Percentiles rank a stretch among this genome's conserved stretches.
Evolutionary conservation across 1,139 yeast genomes (phyloP).

Genomic region (Hyphopichia burtonii): DNA sequence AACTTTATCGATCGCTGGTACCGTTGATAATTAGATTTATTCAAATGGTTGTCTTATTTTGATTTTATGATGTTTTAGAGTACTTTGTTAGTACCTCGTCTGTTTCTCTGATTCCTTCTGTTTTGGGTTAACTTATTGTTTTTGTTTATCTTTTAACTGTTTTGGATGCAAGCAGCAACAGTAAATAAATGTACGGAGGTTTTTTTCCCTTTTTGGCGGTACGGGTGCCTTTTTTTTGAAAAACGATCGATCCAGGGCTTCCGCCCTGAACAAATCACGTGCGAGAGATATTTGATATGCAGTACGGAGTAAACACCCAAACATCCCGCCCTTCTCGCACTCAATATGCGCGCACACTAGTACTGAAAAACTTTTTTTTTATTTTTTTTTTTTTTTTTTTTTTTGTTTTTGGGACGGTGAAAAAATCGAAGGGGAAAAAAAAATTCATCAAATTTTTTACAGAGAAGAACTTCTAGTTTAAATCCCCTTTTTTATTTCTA

Average conservation of each 20-base stretch:
- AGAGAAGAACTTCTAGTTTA: neutral
- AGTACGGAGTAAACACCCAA: neutral
- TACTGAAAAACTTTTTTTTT: neutral
- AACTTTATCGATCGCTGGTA: no score
- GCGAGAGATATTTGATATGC: neutral
- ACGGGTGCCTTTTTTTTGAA: no score
- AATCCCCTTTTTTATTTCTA: neutral
- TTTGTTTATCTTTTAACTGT: conserved; percentile 6
- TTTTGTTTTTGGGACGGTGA: neutral
- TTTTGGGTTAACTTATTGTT: neutral
- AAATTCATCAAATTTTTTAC: neutral
- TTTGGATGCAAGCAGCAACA: neutral
- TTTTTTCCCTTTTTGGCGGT: no score
- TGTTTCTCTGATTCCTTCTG: neutral
- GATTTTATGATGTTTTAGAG: neutral
- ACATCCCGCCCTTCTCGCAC: neutral
- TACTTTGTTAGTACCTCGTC: neutral
- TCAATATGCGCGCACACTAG: neutral
- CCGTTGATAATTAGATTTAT: no score
- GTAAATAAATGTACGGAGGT: neutral
- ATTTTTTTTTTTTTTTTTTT: neutral
- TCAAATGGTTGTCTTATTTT: neutral
- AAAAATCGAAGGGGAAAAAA: conserved; percentile 1
- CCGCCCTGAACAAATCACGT: neutral
- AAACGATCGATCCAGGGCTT: neutral